phyloP scores from a whole-genome alignment of 1,284 basidiomycete genomes.

The Rhodotorula sp. region DNA sequence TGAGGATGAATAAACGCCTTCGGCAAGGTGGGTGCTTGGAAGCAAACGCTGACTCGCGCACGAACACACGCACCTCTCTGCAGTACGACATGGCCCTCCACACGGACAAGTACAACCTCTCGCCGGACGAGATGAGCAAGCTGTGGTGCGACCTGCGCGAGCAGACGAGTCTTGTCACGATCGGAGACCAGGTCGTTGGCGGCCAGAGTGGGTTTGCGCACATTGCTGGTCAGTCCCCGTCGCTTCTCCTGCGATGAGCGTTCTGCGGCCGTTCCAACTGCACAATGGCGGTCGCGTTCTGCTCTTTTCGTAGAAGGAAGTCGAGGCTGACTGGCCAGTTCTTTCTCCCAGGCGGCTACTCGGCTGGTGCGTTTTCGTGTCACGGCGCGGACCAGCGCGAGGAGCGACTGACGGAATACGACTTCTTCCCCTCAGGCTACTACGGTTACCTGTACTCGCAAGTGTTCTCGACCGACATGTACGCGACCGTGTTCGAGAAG shows the following conservation, averaged over 20 bases:
- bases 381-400: too few relatives aligned
- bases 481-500: slow-evolving; percentile 70
- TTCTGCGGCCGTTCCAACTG: too few relatives aligned
- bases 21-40: too few relatives aligned
- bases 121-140: slow-evolving; percentile 61
- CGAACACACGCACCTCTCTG: too few relatives aligned
- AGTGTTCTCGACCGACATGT: slow-evolving; percentile 77
- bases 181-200: slow-evolving; percentile 56
- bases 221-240: slow-evolving; percentile 54
- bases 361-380: not conserved
- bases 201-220: slow-evolving; percentile 70
- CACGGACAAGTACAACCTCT: slow-evolving; percentile 18
- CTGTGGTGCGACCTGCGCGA: slow-evolving; percentile 71
- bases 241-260: not conserved
- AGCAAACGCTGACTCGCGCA: not conserved
- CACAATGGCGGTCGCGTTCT: too few relatives aligned
- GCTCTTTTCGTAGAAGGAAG: too few relatives aligned
- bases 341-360: slow-evolving; percentile 3
- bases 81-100: slow-evolving; percentile 51
- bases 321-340: not conserved
- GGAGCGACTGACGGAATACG: not conserved
- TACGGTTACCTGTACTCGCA: slow-evolving; percentile 69
- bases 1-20: too few relatives aligned
- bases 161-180: slow-evolving; percentile 65
- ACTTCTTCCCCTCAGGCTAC: slow-evolving; percentile 45